Conservation (phyloP, 345 rosid genomes). For the Euphorbia peplus region DNA sequence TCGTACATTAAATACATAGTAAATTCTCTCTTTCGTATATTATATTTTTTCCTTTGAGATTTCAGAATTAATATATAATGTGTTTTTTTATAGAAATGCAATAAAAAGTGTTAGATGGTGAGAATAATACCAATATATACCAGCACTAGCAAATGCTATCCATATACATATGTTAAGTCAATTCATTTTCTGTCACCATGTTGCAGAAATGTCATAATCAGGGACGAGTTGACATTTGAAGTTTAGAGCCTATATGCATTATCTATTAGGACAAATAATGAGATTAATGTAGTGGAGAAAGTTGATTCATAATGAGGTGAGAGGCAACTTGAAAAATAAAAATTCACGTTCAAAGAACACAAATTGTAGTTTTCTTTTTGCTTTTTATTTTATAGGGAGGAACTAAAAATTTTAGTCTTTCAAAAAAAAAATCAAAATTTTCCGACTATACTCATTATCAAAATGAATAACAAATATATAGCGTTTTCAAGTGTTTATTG, state of each 20-base stretch:
- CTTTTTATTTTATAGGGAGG: too few species aligned
- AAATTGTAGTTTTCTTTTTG: too few species aligned
- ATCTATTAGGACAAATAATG: background rate
- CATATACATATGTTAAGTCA: background rate
- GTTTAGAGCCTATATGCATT: background rate
- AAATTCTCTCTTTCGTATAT: too few species aligned
- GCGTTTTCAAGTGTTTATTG: too few species aligned
- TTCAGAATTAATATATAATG: too few species aligned
- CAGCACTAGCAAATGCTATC: background rate
- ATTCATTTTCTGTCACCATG: background rate
- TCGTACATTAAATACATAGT: too few species aligned
- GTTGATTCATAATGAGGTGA: background rate
- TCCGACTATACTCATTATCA: too few species aligned
- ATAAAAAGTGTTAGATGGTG: background rate
- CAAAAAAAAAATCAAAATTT: too few species aligned
- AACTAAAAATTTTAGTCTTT: too few species aligned
- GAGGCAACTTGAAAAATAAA: background rate
- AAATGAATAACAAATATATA: too few species aligned
- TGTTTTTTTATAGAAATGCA: background rate
- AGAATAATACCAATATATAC: background rate
- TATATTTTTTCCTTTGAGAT: too few species aligned
- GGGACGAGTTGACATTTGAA: background rate
- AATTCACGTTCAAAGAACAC: too few species aligned
- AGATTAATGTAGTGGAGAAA: background rate
- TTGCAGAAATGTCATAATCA: constrained; percentile 4